These are phyloP conservation scores for Anisodus tanguticus DNA, from an alignment of 257 asterid genomes.

Conservation along the genomic window DNA sequence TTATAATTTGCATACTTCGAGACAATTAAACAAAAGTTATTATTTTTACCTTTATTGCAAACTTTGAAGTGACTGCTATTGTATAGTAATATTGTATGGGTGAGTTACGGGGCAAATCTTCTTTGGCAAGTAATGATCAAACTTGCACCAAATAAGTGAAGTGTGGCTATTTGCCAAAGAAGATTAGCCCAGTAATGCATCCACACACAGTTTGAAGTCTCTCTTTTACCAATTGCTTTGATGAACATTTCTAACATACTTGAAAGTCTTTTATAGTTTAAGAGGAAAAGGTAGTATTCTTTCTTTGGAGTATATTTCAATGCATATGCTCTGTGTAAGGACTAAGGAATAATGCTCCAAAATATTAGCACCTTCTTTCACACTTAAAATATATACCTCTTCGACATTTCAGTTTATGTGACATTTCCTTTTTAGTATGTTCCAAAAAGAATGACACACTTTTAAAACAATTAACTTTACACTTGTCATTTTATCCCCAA, in stretches of 20 bases:
- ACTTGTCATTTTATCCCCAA: neutral
- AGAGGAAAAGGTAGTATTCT: neutral
- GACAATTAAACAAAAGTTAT: neutral
- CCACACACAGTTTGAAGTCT: neutral
- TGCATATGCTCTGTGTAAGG: neutral
- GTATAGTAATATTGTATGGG: neutral
- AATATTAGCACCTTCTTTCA: neutral
- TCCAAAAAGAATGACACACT: neutral
- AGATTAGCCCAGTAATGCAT: constrained; percentile 32
- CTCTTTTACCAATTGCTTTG: constrained; percentile 25
- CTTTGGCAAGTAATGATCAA: constrained; percentile 29
- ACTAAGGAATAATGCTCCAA: neutral
- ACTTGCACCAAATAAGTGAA: neutral
- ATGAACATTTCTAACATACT: neutral
- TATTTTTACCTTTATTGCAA: neutral
- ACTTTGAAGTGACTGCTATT: neutral
- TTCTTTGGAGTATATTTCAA: constrained; percentile 17
- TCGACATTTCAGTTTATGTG: neutral
- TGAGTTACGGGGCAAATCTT: constrained; percentile 28
- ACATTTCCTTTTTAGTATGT: neutral
- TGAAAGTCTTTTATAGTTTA: constrained; percentile 4
- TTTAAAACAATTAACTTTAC: neutral
- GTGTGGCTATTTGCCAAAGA: constrained; percentile 28
- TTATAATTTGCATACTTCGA: neutral
- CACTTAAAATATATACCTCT: neutral